Evolutionary conservation across 2,329 filamentous ascomycete genomes (phyloP), one percentile per base, ranked within the genome.

Genomic region (Corinectria fuckeliana): DNA sequence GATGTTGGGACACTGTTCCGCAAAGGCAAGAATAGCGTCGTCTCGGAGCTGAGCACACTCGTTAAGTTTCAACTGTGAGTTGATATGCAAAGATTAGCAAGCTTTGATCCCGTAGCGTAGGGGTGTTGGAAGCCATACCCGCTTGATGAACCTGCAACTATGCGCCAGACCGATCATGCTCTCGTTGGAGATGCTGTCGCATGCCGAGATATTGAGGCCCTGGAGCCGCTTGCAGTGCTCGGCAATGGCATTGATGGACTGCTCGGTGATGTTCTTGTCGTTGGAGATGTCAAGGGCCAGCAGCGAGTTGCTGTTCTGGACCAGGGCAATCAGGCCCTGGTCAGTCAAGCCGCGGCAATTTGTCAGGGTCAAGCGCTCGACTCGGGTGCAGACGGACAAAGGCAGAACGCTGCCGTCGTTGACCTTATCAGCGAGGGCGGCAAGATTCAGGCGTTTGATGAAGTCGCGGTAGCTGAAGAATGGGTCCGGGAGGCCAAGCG

Each of bases 341-440:
- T 99, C 95, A 51, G 93, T 95, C 66, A 99, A 80, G 64, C 89
- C 87, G 32, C 85, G 86, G 81, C 95, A 99, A 76, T 92, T 93
- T 30, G 95, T 97, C 72, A 99, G 79, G 3, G 95, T 99, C 69
- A 99, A 80, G 25, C 95, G 89, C 80, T 99, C 95, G 61, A 99
- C 88, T 47, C 93, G 88, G 72, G 93, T 95, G 85, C 95, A 99
- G 38, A 89, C 85, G 23, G 87, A 83, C 68, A 99, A 87, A 8
- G 94, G 90, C 65, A 88, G 79, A 55, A 99, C 87, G 51, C 92
- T 97, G 50, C 95, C 94, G 74, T 99, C 94, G 79, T 89, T 97
- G 77, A 98, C 82, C 42, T 79, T 84, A 21, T 86, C 83, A 30
- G 88, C 88, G 57, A 99, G 81, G 13, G 88, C 87, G 2, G 94